Evolutionary conservation across 2,329 filamentous ascomycete species (phyloP).

Genomic region (Elsinoe perseae): DNA sequence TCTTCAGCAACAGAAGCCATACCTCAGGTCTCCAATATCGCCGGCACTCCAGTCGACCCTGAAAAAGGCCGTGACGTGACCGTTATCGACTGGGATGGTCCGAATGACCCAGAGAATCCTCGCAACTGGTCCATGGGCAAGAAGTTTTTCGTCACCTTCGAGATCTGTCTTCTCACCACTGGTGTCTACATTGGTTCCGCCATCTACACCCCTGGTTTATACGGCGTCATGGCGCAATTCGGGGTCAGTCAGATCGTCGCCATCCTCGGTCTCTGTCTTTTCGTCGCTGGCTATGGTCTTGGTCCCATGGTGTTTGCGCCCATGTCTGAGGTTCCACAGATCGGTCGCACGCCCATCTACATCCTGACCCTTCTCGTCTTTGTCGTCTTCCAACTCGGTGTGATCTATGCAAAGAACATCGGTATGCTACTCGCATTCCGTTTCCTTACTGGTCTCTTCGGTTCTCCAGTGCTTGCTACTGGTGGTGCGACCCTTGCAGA

Average conservation of each 20-base stretch:
- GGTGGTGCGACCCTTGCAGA: slow-evolving; percentile 41
- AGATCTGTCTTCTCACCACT: slow-evolving; percentile 43
- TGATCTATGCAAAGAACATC: slow-evolving; percentile 41
- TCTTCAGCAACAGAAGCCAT: slow-evolving; percentile 18
- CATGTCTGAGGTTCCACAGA: slow-evolving; percentile 41
- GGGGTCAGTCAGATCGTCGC: slow-evolving; percentile 35
- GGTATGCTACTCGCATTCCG: slow-evolving; percentile 45
- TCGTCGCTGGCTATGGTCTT: slow-evolving; percentile 19
- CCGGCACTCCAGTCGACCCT: slow-evolving; percentile 39
- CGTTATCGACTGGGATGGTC: slow-evolving; percentile 46
- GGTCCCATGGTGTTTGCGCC: slow-evolving; percentile 27
- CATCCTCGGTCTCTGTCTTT: slow-evolving; percentile 37
- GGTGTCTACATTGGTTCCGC: slow-evolving; percentile 41
- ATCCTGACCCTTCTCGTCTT: slow-evolving; percentile 40
- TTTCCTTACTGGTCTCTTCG: slow-evolving; percentile 44
- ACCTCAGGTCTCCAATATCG: slow-evolving; percentile 32
- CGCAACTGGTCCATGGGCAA: slow-evolving; percentile 40
- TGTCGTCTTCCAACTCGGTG: slow-evolving; percentile 41
- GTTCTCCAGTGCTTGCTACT: slow-evolving; percentile 39
- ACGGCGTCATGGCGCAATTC: slow-evolving; percentile 32
- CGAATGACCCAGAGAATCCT: slow-evolving; percentile 41
- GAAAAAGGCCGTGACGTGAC: slow-evolving; percentile 47
- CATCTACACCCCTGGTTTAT: slow-evolving; percentile 39
- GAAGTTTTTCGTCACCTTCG: slow-evolving; percentile 39
- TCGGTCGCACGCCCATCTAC: slow-evolving; percentile 42